These are phyloP conservation scores for Fusarium kyushuense DNA, from an alignment of 2,329 filamentous ascomycete species.

Conservation along the genomic window DNA sequence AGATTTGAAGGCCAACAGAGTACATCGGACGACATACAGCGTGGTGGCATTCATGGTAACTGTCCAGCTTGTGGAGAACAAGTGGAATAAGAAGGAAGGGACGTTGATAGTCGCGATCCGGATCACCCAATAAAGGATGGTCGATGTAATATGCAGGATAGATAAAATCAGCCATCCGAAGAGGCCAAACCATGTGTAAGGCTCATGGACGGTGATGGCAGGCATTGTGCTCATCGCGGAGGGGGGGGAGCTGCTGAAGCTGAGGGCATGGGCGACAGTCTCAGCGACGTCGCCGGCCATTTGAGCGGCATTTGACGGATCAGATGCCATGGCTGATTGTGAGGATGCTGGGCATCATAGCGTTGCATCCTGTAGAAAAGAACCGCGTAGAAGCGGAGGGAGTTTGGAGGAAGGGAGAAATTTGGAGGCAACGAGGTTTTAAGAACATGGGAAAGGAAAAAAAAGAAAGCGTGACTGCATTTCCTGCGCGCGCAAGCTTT, in stretches of 20 bases:
- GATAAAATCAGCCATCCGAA: conserved; percentile 67
- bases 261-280: conserved; percentile 51
- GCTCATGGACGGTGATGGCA: conserved; percentile 54
- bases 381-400: conserved; percentile 41
- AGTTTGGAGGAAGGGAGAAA: conserved; percentile 32
- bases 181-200: conserved; percentile 68
- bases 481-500: conserved; percentile 37
- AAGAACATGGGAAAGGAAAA: conserved; percentile 37
- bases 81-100: conserved; percentile 87
- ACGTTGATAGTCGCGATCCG: conserved; percentile 89
- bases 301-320: conserved; percentile 54
- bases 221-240: conserved; percentile 55
- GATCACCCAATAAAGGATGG: conserved; percentile 80
- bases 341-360: conserved; percentile 47
- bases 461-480: conserved; percentile 39
- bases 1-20: conserved; percentile 18
- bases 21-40: conserved; percentile 67
- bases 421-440: conserved; percentile 39
- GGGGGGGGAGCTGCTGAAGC: conserved; percentile 52
- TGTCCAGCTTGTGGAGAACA: conserved; percentile 93
- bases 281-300: conserved; percentile 51
- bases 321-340: conserved; percentile 57
- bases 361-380: conserved; percentile 54
- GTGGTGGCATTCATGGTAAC: conserved; percentile 99
- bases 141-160: conserved; percentile 67